Percentiles rank a stretch among this genome's conserved stretches.
Evolutionary conservation across 108 stramenopile genomes (phyloP).

Genomic region (Cyclotella cryptica): DNA sequence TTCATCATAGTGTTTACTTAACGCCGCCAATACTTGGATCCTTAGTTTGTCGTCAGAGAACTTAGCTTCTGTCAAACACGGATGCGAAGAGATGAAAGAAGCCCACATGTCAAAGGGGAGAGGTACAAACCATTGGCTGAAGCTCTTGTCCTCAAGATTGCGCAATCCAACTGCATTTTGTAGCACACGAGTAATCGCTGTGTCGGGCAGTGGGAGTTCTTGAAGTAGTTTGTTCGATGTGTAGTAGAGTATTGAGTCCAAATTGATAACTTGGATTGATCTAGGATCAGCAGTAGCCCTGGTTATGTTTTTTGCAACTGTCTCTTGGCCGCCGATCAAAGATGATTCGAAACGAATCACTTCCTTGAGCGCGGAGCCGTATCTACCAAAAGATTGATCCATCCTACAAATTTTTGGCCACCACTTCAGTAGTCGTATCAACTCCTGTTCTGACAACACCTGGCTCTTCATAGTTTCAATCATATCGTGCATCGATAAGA

Average conservation of each 20-base stretch:
- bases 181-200: conserved; percentile 53
- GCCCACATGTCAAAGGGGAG: conserved; percentile 76
- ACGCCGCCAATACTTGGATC: conserved; percentile 46
- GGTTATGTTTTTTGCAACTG: not conserved
- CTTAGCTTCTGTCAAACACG: conserved; percentile 58
- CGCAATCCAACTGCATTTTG: conserved; percentile 56
- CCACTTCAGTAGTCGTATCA: conserved; percentile 73
- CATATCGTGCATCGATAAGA: conserved; percentile 62
- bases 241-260: conserved; percentile 69
- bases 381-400: conserved; percentile 36
- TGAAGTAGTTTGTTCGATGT: conserved; percentile 47
- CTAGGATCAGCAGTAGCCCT: conserved; percentile 1
- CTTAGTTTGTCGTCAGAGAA: conserved; percentile 56
- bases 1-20: conserved; percentile 59
- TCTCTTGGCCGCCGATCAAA: conserved; percentile 19
- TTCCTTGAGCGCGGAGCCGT: conserved; percentile 58
- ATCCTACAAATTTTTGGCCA: conserved; percentile 65
- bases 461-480: conserved; percentile 36
- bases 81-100: conserved; percentile 61
- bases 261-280: conserved; percentile 22
- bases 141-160: conserved; percentile 53
- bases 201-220: conserved; percentile 75
- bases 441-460: conserved; percentile 52
- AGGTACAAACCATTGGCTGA: conserved; percentile 61
- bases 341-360: conserved; percentile 46